Evolutionary conservation across 1,139 yeast genomes (phyloP).

Genomic region (Yamadazyma sp.): DNA sequence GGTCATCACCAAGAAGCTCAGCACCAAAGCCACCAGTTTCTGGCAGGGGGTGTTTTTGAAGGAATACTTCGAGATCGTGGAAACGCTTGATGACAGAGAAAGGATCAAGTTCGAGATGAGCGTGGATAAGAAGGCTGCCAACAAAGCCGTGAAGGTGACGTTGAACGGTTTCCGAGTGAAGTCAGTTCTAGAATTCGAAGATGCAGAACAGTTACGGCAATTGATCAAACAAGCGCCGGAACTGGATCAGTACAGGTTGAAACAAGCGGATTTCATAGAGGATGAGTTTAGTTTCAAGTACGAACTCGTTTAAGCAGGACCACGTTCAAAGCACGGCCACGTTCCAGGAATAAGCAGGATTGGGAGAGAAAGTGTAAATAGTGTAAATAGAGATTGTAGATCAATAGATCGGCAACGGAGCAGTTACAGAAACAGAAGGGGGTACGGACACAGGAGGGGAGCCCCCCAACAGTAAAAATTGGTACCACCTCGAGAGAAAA

Average conservation of each 20-base stretch:
- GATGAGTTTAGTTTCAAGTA: conserved; percentile 7
- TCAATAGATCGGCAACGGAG: no score
- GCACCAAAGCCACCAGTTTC: conserved; percentile 28
- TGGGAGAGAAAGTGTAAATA: no score
- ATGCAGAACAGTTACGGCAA: conserved; percentile 1
- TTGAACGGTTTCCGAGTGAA: conserved; percentile 15
- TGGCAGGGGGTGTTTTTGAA: conserved; percentile 42
- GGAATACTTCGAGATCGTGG: conserved; percentile 23
- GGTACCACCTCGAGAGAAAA: no score
- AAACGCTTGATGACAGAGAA: conserved; percentile 10
- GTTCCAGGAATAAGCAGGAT: no score
- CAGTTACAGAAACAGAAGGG: no score
- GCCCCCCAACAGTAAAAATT: no score
- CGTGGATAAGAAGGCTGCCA: conserved; percentile 18
- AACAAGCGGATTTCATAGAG: conserved; percentile 12
- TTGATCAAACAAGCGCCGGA: not conserved
- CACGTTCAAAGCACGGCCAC: no score
- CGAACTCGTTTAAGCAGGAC: no score
- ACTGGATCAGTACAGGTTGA: not conserved
- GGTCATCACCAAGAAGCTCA: conserved; percentile 25
- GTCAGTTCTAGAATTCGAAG: conserved; percentile 5
- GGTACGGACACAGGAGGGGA: no score
- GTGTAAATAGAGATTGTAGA: no score
- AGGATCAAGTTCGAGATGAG: conserved; percentile 26
- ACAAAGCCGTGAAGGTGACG: conserved; percentile 20